Evolutionary conservation across 176 grass and related monocot species (phyloP).

Genomic region (Oryza nivara): DNA sequence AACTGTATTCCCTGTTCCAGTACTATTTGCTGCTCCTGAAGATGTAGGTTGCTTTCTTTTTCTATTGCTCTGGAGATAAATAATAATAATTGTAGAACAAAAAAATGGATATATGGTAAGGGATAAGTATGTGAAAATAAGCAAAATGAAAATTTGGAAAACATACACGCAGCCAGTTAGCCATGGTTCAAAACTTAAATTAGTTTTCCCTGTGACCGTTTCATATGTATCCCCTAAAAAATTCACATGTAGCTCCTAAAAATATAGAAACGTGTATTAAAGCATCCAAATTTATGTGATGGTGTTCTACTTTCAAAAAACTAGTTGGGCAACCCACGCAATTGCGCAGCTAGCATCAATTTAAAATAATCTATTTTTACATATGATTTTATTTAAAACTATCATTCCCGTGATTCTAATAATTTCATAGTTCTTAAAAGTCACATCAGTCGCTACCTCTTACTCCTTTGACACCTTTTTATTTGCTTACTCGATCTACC

Average conservation of each 20-base stretch:
- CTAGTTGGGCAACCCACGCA: no score
- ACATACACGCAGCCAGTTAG: not conserved
- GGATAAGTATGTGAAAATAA: slow-evolving; percentile 11
- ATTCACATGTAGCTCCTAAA: not conserved
- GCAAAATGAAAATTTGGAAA: not conserved
- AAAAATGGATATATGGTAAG: not conserved
- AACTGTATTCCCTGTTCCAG: slow-evolving; percentile 92
- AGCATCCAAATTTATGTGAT: not conserved
- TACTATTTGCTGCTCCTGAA: slow-evolving; percentile 95
- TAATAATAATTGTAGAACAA: slow-evolving; percentile 29
- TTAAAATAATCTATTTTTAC: no score
- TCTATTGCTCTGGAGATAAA: slow-evolving; percentile 69
- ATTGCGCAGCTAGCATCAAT: no score
- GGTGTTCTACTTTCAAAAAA: not conserved
- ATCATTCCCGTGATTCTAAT: no score
- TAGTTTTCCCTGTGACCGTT: not conserved
- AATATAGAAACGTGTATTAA: not conserved
- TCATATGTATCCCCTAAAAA: not conserved
- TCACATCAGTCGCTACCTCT: no score
- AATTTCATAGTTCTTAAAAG: no score
- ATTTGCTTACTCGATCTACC: no score
- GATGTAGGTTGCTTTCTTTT: slow-evolving; percentile 96
- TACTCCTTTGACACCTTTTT: no score
- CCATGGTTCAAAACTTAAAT: not conserved
- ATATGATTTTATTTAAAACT: no score